Base-by-base conservation (phyloP, 371 early-diverging fungal genomes). In the Mucor saturninus region DNA sequence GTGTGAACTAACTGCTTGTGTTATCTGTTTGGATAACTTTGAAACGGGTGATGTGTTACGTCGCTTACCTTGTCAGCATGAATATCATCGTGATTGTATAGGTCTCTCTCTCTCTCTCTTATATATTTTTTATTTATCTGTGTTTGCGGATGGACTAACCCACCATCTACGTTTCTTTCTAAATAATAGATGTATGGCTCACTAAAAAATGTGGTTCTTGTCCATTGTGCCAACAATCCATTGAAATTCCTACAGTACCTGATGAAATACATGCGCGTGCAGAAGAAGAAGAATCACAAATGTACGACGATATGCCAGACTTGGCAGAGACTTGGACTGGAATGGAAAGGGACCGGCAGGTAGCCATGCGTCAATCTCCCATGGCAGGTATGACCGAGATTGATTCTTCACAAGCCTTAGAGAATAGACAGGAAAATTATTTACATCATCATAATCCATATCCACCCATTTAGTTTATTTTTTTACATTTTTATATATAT, bases 81-180 rank as follows among this genome's bases (percentile, higher is more conserved):
- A 82, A 55, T 95, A 89, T 71, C 95, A 94, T 61, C 71, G 80
- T 8, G 86, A 87, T 26, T 95, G 95, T 73, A 84, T 95, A 51
- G 93, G 51, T 51, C 30, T 31, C 9, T 51, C 6, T 35, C 35
- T 35, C 1, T 35, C 21, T 21, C 21, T 21, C 21, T 21, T 1
- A 0, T 1, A 21, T 21, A 21, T 21, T 21, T 21, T 21, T 21
- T 21, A 21, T 21, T 21, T 21, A 21, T 21, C 21, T 21, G 21
- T 21, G 21, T 21, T 21, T 21, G 21, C 21, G 21, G 21, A 0
- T 21, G 21, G 21, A 21, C 21, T 21, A 21, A 21, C 21, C 21
- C 21, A 21, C 21, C 21, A 21, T 21, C 21, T 21, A 21, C 21
- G 0, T 21, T 21, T 21, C 21, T 1, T 1, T 21, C 21, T 21